Base-by-base conservation (phyloP, 306 rosid species). In the Sicyos baderoa region DNA sequence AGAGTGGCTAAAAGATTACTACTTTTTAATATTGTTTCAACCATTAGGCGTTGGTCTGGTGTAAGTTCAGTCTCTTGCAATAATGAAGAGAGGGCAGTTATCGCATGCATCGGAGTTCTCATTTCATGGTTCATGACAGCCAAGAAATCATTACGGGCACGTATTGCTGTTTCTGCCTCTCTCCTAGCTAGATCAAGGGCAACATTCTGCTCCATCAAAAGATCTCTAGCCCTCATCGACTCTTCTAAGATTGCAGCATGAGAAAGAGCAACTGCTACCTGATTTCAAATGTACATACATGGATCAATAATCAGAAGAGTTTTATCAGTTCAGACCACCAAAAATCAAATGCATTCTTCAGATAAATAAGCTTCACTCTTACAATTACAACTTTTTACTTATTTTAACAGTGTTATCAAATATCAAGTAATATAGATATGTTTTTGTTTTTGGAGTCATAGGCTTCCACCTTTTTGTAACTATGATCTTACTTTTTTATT, bases 41-140 rank as follows among this genome's bases (percentile, higher is more conserved):
- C 91, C 97, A 93, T 93, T 70, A 93, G 82, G 19, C 99, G 97
- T 72, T 93, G 99, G 83, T 93, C 96, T 18, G 95, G 86, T 75
- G 94, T 88, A 76, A 90, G 74, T 56, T 88, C 89, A 68, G 97
- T 90, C 85, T 93, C 99, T 83, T 89, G 99, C 69, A 93, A 74
- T 81, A 93, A 80, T 49, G 99, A 93, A 66, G 97, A 93, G 71
- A 93, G 99, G 37, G 97, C 99, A 78, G 88, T 93, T 72, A 93
- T 82, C 60, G 99, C 99, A 79, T 93, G 99, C 99, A 93, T 90
- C 8, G 99, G 99, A 72, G 96, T 93, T 76, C 99, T 90, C 99
- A 93, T 93, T 81, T 93, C 99, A n/a, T 93, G 97, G 82, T 93
- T 93, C 99, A 93, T 89, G 57, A 93, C 99, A 3, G 99, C 97